Evolutionary conservation across 1,284 basidiomycete genomes (phyloP).

Genomic region (Apiotrichum veenhuisii): DNA sequence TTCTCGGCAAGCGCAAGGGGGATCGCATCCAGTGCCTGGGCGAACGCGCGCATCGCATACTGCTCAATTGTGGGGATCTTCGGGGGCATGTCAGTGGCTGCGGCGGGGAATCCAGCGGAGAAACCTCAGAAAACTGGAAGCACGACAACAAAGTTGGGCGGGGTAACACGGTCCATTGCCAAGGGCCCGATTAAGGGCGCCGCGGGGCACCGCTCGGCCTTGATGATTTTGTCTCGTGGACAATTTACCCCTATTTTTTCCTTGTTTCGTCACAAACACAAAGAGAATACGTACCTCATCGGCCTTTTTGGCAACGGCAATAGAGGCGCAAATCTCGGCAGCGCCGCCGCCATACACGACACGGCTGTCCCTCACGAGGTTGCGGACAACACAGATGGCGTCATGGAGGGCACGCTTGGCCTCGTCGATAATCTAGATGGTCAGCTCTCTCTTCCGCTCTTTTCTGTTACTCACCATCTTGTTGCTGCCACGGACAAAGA

Average conservation of each 20-base stretch:
- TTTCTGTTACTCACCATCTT: conserved; percentile 73
- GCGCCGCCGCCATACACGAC: conserved; percentile 98
- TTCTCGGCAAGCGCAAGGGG: conserved; percentile 97
- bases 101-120: not conserved
- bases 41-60: conserved; percentile 98
- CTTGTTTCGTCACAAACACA: too few relatives aligned
- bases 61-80: conserved; percentile 93
- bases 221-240: not conserved
- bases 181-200: conserved; percentile 2
- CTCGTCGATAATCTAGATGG: conserved; percentile 88
- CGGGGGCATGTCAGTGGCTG: conserved; percentile 1
- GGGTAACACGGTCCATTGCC: too few relatives aligned
- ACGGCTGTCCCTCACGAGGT: conserved; percentile 89
- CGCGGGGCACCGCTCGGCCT: conserved; percentile 2
- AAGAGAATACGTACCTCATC: conserved; percentile 88
- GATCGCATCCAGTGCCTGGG: conserved; percentile 86
- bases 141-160: not conserved
- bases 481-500: conserved; percentile 96
- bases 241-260: too few relatives aligned
- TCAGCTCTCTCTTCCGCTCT: conserved; percentile 6
- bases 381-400: conserved; percentile 94
- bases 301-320: conserved; percentile 89
- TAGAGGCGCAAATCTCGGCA: conserved; percentile 90
- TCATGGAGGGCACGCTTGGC: conserved; percentile 97
- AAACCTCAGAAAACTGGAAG: not conserved